Evolutionary conservation across 2,329 filamentous ascomycete genomes (phyloP), one percentile per base, ranked within the genome.

Genomic region (Verticillium tricorpus): DNA sequence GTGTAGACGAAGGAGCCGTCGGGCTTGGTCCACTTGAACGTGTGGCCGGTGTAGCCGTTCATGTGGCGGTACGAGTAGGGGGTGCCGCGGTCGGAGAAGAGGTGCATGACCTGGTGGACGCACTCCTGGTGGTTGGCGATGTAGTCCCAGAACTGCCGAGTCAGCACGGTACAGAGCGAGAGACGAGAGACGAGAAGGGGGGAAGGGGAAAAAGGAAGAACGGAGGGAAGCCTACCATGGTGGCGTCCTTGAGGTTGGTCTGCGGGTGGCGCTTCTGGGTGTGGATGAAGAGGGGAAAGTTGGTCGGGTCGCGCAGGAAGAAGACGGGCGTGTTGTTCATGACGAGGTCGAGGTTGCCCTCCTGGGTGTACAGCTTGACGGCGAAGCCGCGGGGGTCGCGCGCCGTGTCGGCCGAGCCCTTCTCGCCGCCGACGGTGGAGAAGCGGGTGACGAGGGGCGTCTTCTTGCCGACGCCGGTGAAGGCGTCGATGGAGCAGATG

Each of bases 251-350:
- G 59, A 91, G 76, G 72, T 92, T 89, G 39, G 87, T 91, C 66
- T 86, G 82, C 1, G 89, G 89, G 74, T 92, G 82, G 57, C 89
- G 83, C 81, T 92, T 92, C 75, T 93, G 90, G 4, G 89, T 90
- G 77, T 91, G 89, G 65, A 91, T 91, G 74, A 92, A 89, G 70
- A 88, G 77, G 39, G 89, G 89, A 76, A 91, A 92, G 72, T 92
- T 91, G 69, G 84, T 82, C 2, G 89, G 88, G 67, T 92, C 90
- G 54, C 89, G 82, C 28, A 92, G 69, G 80, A 93, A 92, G 80
- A 93, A 93, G 31, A 92, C 81, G 1, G 89, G 89, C 0, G 88
- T 92, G 76, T 92, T 92, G 78, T 90, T 91, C 45, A 50, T 50
- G 45, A 50, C 45, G 45, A 50, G 45, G 12, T 50, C 45, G n/a